Base-by-base conservation (phyloP, 2,329 filamentous ascomycete species). In the Zalaria obscura region DNA sequence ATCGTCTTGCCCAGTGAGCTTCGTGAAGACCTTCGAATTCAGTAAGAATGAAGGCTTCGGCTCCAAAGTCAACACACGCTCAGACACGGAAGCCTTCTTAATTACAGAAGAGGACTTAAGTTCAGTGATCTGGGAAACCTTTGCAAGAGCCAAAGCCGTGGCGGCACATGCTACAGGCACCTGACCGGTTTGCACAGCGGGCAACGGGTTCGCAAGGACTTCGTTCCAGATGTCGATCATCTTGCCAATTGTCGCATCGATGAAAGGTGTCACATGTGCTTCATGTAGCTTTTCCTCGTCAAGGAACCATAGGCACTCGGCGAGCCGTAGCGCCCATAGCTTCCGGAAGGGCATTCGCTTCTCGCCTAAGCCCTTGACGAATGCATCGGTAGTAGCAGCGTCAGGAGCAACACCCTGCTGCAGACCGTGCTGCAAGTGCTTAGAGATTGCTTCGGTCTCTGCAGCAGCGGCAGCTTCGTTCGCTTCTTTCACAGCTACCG, bases 1-100 rank as follows among this genome's bases (percentile, higher is more conserved):
- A 52, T 98, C 91, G 40, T 88, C 83, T 42, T 81, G 77, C 1
- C 69, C 64, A 2, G 72, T 70, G 25, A 94, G 55, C 55, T 94
- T 95, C 32, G 80, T 78, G 61, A 91, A 96, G 4, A 94, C 76
- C 46, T 83, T 81, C 29, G 82, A 73, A 53, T 84, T 94, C 4
- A 96, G 69, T 18, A 96, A 66, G 58, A 93, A 91, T 0, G 89
- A 93, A 9, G 83, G 79, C 57, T 93, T 94, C 0, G 84, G 78
- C n/a, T 80, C 77, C 32, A 78, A 60, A 2, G 71, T 69, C 45
- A 93, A 68, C 7, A 76, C 76, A 51, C 85, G 78, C 39, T 77
- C 73, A 25, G 72, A 59, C 26, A 87, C 63, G 27, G 75, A 67
- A 25, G 75, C 70, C 52, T 78, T 79, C 52, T 82, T 80, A 25